Evolutionary conservation across 1,284 basidiomycete genomes (phyloP).

Genomic region (Apiotrichum mycotoxinovorans): DNA sequence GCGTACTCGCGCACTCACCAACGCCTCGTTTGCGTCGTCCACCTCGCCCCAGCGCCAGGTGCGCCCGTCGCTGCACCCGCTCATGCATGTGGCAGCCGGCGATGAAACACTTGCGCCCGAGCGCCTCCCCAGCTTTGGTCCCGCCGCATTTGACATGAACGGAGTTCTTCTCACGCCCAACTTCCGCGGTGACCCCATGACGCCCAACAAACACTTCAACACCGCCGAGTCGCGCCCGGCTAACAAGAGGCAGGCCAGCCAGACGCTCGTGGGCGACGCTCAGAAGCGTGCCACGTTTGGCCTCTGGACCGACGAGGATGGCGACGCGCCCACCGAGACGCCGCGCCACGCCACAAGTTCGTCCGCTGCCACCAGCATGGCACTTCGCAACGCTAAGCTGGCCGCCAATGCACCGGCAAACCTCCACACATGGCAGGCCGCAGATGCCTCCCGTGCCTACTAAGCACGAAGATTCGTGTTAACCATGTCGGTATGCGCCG

Average conservation of each 20-base stretch:
- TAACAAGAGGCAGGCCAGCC: constrained; percentile 47
- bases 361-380: neutral
- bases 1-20: constrained; percentile 9
- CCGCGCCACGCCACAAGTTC: neutral
- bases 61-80: constrained; percentile 12
- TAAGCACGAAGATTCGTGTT: neutral
- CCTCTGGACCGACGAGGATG: constrained; percentile 10
- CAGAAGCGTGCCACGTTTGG: constrained; percentile 23
- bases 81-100: constrained; percentile 32
- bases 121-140: constrained; percentile 42
- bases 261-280: constrained; percentile 38
- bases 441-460: neutral
- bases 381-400: no score
- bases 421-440: neutral
- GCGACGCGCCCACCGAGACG: neutral
- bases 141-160: constrained; percentile 5
- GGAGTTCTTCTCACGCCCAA: constrained; percentile 8
- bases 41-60: neutral
- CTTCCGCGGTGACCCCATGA: neutral
- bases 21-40: constrained; percentile 10
- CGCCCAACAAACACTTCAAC: constrained; percentile 4
- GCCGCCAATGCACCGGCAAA: no score
- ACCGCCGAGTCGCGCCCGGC: constrained; percentile 33
- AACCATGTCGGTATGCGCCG: neutral
- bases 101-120: constrained; percentile 48